These are phyloP conservation scores for Talaromyces adpressus DNA, from an alignment of 495 filamentous ascomycete genomes.

Conservation along the genomic window DNA sequence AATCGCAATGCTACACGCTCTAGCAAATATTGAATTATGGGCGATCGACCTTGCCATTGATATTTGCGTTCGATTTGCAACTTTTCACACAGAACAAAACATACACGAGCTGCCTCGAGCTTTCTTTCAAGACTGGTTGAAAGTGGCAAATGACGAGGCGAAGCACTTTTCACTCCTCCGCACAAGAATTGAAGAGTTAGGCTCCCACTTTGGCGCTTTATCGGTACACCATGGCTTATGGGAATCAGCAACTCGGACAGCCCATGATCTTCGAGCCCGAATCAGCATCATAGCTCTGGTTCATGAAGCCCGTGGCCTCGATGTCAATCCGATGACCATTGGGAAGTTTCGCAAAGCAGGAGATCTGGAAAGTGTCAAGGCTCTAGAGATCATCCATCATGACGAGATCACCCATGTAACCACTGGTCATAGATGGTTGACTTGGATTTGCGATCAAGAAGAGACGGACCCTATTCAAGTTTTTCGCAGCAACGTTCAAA, in stretches of 20 bases:
- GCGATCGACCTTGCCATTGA: conserved; percentile 50
- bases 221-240: conserved; percentile 46
- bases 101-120: conserved; percentile 34
- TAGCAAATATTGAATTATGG: conserved; percentile 49
- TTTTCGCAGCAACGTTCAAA: conserved; percentile 40
- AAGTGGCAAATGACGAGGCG: conserved; percentile 46
- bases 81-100: conserved; percentile 31
- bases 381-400: conserved; percentile 43
- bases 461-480: conserved; percentile 42
- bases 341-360: conserved; percentile 42
- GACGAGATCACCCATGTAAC: conserved; percentile 52
- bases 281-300: conserved; percentile 48
- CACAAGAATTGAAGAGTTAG: conserved; percentile 41
- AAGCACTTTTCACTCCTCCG: conserved; percentile 48
- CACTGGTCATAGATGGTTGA: conserved; percentile 45
- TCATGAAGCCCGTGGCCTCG: conserved; percentile 45
- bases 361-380: conserved; percentile 37
- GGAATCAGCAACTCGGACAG: conserved; percentile 39
- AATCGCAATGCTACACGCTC: conserved; percentile 44
- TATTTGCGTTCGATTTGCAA: conserved; percentile 44
- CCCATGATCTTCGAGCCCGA: conserved; percentile 40
- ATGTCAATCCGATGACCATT: conserved; percentile 49
- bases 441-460: conserved; percentile 46
- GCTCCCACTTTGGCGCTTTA: conserved; percentile 41
- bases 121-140: conserved; percentile 49